Conservation (phyloP, 2,329 filamentous ascomycete genomes). For the Calonectria leucothoes region DNA sequence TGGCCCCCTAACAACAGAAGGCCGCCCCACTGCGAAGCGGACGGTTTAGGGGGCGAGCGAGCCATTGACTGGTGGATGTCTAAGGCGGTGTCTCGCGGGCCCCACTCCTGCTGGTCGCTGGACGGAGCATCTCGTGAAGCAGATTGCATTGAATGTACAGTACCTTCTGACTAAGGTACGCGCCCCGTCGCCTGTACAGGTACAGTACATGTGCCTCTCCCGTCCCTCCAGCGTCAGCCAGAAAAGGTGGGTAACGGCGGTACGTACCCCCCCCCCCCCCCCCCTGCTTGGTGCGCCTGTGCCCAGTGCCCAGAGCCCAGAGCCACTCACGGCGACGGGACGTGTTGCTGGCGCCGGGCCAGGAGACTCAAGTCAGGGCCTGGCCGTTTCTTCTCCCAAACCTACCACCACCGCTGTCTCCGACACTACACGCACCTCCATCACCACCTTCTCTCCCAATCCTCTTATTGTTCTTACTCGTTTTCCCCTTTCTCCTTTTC, state of each 20-base stretch:
- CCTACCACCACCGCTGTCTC: constrained; percentile 38
- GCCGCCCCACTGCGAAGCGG: constrained; percentile 19
- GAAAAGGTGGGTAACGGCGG: constrained; percentile 8
- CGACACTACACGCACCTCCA: constrained; percentile 35
- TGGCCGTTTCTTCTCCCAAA: constrained; percentile 41
- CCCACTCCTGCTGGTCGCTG: constrained; percentile 17
- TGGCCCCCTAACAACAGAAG: constrained; percentile 18
- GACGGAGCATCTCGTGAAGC: constrained; percentile 22
- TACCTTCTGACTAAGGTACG: neutral
- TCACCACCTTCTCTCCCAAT: constrained; percentile 40
- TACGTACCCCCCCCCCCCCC: constrained; percentile 16
- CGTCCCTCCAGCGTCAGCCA: constrained; percentile 18
- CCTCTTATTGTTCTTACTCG: constrained; percentile 44
- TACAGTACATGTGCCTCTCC: constrained; percentile 25
- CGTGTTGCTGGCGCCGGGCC: constrained; percentile 29
- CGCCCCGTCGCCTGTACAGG: constrained; percentile 9
- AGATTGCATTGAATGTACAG: constrained; percentile 10
- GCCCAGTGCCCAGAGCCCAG: constrained; percentile 13
- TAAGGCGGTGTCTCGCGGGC: constrained; percentile 21
- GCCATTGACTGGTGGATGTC: constrained; percentile 17
- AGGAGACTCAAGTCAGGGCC: constrained; percentile 29
- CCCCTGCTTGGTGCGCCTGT: constrained; percentile 22
- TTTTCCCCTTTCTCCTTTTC: constrained; percentile 39
- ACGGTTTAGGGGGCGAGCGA: constrained; percentile 13
- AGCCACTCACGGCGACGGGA: constrained; percentile 24